Evolutionary conservation across 768 basidiomycete species (phyloP).

Genomic region (Tulasnella sp.): DNA sequence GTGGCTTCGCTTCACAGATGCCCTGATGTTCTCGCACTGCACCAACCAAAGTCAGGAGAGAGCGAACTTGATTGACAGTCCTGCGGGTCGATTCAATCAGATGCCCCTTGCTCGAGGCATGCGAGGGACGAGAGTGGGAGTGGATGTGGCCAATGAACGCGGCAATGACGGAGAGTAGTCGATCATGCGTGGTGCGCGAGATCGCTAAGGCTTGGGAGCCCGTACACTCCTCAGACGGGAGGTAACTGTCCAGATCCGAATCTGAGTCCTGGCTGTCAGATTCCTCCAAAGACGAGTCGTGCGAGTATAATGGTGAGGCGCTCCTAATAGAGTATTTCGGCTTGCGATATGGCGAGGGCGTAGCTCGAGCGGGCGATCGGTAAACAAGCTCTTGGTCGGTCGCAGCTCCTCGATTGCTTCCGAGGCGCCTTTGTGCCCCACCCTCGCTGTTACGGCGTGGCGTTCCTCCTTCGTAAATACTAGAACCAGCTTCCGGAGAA

Average conservation of each 20-base stretch:
- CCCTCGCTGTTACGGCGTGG: background rate
- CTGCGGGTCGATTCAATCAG: conserved; percentile 93
- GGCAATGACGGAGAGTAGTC: conserved; percentile 90
- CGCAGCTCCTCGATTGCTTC: background rate
- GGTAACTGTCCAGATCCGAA: conserved; percentile 59
- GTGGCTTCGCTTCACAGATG: conserved; percentile 51
- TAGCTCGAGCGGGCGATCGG: background rate
- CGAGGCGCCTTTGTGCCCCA: background rate
- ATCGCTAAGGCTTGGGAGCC: conserved; percentile 72
- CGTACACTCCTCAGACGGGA: conserved; percentile 74
- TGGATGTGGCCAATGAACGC: conserved; percentile 98
- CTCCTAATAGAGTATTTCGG: conserved; percentile 62
- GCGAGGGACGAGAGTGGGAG: conserved; percentile 84
- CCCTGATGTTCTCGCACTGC: conserved; percentile 78
- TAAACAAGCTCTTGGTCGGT: background rate
- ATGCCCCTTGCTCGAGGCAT: conserved; percentile 91
- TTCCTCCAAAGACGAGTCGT: conserved; percentile 14
- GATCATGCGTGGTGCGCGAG: conserved; percentile 82
- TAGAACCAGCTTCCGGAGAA: background rate
- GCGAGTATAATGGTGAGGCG: conserved; percentile 64
- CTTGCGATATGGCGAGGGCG: conserved; percentile 17
- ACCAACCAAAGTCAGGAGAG: conserved; percentile 88
- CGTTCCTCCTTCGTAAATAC: background rate
- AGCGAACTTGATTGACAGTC: conserved; percentile 91
- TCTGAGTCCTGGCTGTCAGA: conserved; percentile 59